Base-by-base conservation (phyloP, 2,329 filamentous ascomycete genomes). In the Pseudohalonectria lignicola region DNA sequence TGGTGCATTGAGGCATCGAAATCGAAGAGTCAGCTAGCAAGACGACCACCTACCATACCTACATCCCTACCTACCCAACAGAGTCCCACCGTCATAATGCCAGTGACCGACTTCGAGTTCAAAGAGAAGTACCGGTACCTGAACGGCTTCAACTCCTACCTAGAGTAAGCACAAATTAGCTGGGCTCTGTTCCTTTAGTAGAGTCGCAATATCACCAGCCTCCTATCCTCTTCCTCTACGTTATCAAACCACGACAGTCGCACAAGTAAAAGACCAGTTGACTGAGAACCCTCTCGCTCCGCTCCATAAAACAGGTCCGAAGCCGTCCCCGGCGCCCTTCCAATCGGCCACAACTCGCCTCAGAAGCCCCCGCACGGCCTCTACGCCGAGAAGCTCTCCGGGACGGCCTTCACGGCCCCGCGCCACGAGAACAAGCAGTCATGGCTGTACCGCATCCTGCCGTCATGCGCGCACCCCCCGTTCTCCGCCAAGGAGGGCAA, bases 361-460 rank as follows among this genome's bases (percentile, higher is more conserved):
- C 86, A 92, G 55, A 86, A 86, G 53, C 78, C 77, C 0, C 72
- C 83, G 0, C 76, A 78, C 47, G 85, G 84, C 1, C 75, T 93
- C 21, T 90, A 90, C 61, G 77, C 84, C 21, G 86, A 93, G 61
- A 81, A 82, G 62, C 67, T 84, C 31, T 82, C 79, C 0, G 80
- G 79, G 5, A 82, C 77, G 2, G 69, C 80, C 29, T 85, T 85
- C 53, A 83, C 79, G 3, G 76, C 78, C 2, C 78, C 79, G 1
- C 65, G 81, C 28, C 66, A 74, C 53, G 70, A 79, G 39, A 84
- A 81, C 57, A 74, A 75, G 50, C 79, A 83, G 52, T 70, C 78
- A 36, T 84, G 79, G 79, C 67, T 83, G 19, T 85, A 85, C 53
- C 72, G 79, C 11, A 76, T 82, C 45, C 60, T 80, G 31, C 78